These are phyloP conservation scores for Orbilia oligospora DNA, from an alignment of 2,329 filamentous ascomycete species.

Conservation along the genomic window DNA sequence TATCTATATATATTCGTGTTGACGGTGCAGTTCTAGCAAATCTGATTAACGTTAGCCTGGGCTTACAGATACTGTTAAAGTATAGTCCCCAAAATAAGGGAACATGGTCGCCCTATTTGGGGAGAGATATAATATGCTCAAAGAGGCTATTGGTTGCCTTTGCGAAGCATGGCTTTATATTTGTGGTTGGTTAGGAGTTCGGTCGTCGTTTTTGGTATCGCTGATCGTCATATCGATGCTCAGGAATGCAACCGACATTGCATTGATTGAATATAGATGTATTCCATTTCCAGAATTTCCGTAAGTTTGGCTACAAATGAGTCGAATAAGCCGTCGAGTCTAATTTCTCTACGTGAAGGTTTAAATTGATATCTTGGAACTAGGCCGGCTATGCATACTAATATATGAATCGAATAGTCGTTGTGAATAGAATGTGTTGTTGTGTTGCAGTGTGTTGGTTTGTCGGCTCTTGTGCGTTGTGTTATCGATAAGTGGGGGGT, in stretches of 20 bases:
- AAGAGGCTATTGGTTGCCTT: conserved; percentile 43
- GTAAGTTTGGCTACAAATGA: background rate
- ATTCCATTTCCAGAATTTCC: background rate
- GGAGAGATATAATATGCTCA: conserved; percentile 37
- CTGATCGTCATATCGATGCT: conserved; percentile 1
- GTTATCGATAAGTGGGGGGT: conserved; percentile 48
- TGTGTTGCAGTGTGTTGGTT: conserved; percentile 34
- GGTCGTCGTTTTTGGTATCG: conserved; percentile 21
- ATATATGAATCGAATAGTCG: too few relatives aligned
- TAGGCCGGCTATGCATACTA: too few relatives aligned
- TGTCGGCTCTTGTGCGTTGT: conserved; percentile 12
- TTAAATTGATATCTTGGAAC: conserved; percentile 12
- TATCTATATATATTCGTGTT: conserved; percentile 15
- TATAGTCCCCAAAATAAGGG: conserved; percentile 46
- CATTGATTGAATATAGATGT: conserved; percentile 7
- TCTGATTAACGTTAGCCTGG: background rate
- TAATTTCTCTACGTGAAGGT: conserved; percentile 26
- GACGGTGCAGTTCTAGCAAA: background rate
- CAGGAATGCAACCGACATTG: background rate
- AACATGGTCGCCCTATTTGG: conserved; percentile 56
- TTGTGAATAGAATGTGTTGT: conserved; percentile 18
- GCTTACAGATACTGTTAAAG: conserved; percentile 32
- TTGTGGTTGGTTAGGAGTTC: too few relatives aligned
- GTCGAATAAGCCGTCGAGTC: conserved; percentile 26
- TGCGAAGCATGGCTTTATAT: conserved; percentile 37